phyloP scores from a whole-genome alignment of 805 yeast species.

The Cyberlindnera japonica region DNA sequence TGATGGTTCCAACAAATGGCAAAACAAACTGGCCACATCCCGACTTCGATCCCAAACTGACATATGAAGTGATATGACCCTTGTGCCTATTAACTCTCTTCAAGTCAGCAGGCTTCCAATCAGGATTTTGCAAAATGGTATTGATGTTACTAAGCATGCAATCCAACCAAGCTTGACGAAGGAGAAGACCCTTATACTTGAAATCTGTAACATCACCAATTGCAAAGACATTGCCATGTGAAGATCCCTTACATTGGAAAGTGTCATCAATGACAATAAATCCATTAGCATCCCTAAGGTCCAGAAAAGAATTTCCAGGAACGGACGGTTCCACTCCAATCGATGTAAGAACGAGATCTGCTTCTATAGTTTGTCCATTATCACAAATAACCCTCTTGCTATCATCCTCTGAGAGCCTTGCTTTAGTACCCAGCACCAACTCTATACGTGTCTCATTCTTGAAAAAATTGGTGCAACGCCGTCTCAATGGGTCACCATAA shows the following conservation, averaged over 20 bases:
- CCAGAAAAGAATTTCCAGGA: constrained; percentile 17
- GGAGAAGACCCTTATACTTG: constrained; percentile 22
- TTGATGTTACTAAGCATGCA: background rate
- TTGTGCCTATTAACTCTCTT: constrained; percentile 2
- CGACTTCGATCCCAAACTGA: constrained; percentile 26
- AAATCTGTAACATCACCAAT: constrained; percentile 32
- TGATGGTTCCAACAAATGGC: constrained; percentile 22
- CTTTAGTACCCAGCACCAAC: constrained; percentile 16
- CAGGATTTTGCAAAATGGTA: constrained; percentile 16
- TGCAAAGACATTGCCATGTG: constrained; percentile 29
- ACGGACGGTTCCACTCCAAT: constrained; percentile 23
- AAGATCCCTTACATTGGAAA: constrained; percentile 20
- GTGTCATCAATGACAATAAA: constrained; percentile 22
- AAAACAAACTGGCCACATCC: constrained; percentile 28
- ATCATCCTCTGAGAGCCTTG: background rate
- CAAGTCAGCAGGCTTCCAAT: background rate
- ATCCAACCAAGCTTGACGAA: constrained; percentile 12
- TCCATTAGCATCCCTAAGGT: constrained; percentile 15
- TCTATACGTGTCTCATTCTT: constrained; percentile 15
- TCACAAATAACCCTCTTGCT: constrained; percentile 1
- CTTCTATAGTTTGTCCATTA: constrained; percentile 8
- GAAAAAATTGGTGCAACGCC: constrained; percentile 17
- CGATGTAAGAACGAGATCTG: constrained; percentile 21
- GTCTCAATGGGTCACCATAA: constrained; percentile 14
- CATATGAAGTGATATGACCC: constrained; percentile 7